Base-by-base conservation (phyloP, 2,329 filamentous ascomycete species). In the Hirsutella rhossiliensis region DNA sequence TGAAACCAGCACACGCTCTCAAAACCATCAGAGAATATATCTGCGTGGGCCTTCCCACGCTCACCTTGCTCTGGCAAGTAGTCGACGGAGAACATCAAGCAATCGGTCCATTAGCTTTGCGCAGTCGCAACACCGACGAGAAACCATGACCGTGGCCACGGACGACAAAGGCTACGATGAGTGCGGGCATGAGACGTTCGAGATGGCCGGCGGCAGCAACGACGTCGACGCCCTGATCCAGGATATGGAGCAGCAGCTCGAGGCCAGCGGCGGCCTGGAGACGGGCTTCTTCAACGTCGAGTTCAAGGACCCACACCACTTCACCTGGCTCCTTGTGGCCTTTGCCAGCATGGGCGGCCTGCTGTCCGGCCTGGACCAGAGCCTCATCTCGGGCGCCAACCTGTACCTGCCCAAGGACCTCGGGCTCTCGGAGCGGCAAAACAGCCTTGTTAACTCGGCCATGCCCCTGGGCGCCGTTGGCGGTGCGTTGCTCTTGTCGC, bases 341-440 rank as follows among this genome's bases (percentile, higher is more conserved):
- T 86, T 86, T 52, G 82, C 82, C n/a, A 82, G 78, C 15, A 83
- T 86, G 78, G 82, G 82, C 41, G 82, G 82, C 56, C 65, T 87
- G 19, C 72, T 86, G 1, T 84, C 79, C 2, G 82, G 82, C 47
- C 69, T 87, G 18, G 82, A 87, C 55, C 82, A 87, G 61, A 82
- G 77, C 39, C 66, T 86, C 45, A 87, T 87, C 53, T 80, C 75
- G 12, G 82, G 82, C 43, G 82, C 82, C 41, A 81, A 82, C 54
- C 65, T 86, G 4, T 82, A 75, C 56, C 65, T 86, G 38, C 82
- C 82, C 3, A 50, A 58, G 0, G 77, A 78, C 38, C 65, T 86
- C 1, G 55, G 64, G 20, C 67, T 86, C 29, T 63, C 71, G 5
- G 62, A 66, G 2, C 64, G 67, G 4, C 71, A 84, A 55, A 76